Evolutionary conservation across 345 rosid genomes (phyloP), one percentile per base, ranked within the genome.

Genomic region (Stellera chamaejasme): DNA sequence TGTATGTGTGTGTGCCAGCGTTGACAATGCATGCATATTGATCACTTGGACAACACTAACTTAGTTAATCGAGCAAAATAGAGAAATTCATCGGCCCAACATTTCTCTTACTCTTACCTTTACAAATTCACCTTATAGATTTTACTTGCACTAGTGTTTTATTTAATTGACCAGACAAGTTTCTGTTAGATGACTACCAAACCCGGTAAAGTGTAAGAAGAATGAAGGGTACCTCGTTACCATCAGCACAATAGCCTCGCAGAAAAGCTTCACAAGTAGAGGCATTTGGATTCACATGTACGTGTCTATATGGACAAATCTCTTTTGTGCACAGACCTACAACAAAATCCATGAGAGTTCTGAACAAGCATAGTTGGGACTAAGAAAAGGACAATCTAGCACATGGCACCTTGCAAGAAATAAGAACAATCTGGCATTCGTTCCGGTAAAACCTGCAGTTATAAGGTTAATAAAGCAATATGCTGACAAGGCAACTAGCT

Each of bases 381-480:
- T 39, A 43, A 10, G 54, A 48, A 41, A 50, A 46, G 41, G 56
- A 58, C n/a, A 63, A 19, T 3, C 55, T 42, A 62, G 11, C 42
- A 49, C 43, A 13, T 54, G 43, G 56, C 58, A 89, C 99, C 99
- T 87, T 84, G 97, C 78, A 83, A 50, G 77, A 78, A 93, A 71
- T 78, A 93, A 65, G 96, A 93, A 61, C 99, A 93, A 69, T 89
- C 97, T 8, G 95, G 99, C 99, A 93, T 93, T 71, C 97, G 75
- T 59, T 93, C 96, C 15, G 97, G 99, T 74, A 93, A 87, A 71
- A 93, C 82, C 99, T 89, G 85, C 72, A 73, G 1, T 46, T 73
- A 58, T 56, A 67, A 59, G 63, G 10, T 50, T 25, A 54, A 61
- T 43, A 50, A 78, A 74, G 45, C 58, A 52, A 62, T 57, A 32